A percentile compares a stretch with the other conserved stretches of the same genome.
Evolutionary conservation across 805 yeast genomes (phyloP).

Genomic region (Monosporozyma yasuniensis): DNA sequence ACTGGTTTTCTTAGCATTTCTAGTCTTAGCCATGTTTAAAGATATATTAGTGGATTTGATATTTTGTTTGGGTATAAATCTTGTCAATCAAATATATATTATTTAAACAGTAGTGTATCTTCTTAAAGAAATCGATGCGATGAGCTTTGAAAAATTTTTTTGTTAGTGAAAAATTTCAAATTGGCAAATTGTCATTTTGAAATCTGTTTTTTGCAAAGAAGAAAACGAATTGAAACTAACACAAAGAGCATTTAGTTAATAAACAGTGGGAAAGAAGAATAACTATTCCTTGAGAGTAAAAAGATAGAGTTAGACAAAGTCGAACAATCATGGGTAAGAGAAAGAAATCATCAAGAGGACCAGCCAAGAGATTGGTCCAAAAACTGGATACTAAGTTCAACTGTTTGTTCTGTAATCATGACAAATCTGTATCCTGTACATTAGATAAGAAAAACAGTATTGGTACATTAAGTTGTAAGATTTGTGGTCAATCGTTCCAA

Average conservation of each 20-base stretch:
- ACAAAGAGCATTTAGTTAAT: no score
- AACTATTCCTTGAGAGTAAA: no score
- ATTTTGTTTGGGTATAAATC: conserved; percentile 9
- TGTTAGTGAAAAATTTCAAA: not conserved
- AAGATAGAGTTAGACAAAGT: not conserved
- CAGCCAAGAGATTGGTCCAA: conserved; percentile 68
- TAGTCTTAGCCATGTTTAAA: conserved; percentile 4
- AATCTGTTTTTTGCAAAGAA: not conserved
- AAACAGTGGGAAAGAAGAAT: no score
- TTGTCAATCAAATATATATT: no score
- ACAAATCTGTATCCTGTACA: conserved; percentile 78
- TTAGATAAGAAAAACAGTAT: conserved; percentile 78
- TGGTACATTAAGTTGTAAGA: conserved; percentile 80
- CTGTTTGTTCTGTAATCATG: conserved; percentile 93
- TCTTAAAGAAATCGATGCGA: conserved; percentile 8
- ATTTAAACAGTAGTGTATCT: no score
- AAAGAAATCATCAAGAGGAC: conserved; percentile 77
- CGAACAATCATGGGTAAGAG: conserved; percentile 51
- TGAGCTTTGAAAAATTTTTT: conserved; percentile 7
- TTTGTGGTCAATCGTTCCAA: conserved; percentile 91
- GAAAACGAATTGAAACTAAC: not conserved
- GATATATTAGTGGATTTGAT: conserved; percentile 16
- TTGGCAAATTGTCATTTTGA: not conserved
- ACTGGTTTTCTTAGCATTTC: not conserved
- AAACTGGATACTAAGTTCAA: conserved; percentile 75